Evolutionary conservation across 2,329 filamentous ascomycete species (phyloP).

Genomic region (Gaeumannomyces tritici): DNA sequence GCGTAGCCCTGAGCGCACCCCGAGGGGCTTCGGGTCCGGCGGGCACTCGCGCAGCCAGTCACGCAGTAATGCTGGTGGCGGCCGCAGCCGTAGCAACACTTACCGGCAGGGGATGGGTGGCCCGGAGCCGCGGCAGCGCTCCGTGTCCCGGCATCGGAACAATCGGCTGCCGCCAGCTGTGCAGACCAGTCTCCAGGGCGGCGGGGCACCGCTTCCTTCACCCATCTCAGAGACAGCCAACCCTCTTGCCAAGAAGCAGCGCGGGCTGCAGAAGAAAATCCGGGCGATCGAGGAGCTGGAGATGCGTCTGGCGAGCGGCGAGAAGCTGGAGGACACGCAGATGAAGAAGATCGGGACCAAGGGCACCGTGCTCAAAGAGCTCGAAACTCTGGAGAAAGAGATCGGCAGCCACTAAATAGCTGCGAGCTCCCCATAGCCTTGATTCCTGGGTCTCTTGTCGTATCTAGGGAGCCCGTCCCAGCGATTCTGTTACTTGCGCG

Average conservation of each 20-base stretch:
- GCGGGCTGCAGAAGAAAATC: conserved; percentile 92
- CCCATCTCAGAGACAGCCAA: conserved; percentile 21
- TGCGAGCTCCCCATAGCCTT: background rate
- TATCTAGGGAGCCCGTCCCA: background rate
- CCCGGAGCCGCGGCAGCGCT: conserved; percentile 4
- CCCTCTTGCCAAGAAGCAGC: conserved; percentile 88
- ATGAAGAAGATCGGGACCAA: conserved; percentile 97
- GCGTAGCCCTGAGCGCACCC: conserved; percentile 53
- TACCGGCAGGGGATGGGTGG: conserved; percentile 18
- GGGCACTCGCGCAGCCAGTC: conserved; percentile 42
- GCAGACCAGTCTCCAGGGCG: background rate
- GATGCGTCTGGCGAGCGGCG: conserved; percentile 87
- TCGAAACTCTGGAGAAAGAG: conserved; percentile 48
- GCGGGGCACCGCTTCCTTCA: background rate
- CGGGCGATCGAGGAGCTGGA: conserved; percentile 96
- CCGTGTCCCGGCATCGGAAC: conserved; percentile 19
- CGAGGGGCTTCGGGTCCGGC: conserved; percentile 34
- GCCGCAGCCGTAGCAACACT: conserved; percentile 42
- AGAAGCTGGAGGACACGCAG: conserved; percentile 97
- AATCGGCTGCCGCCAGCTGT: conserved; percentile 2
- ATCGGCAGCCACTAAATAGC: background rate
- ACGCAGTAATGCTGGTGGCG: conserved; percentile 36
- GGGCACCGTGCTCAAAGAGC: conserved; percentile 70
- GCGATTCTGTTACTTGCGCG: background rate
- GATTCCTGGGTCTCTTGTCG: background rate